Conservation (phyloP, 371 early-diverging fungal species). For the Mortierella sp. region DNA sequence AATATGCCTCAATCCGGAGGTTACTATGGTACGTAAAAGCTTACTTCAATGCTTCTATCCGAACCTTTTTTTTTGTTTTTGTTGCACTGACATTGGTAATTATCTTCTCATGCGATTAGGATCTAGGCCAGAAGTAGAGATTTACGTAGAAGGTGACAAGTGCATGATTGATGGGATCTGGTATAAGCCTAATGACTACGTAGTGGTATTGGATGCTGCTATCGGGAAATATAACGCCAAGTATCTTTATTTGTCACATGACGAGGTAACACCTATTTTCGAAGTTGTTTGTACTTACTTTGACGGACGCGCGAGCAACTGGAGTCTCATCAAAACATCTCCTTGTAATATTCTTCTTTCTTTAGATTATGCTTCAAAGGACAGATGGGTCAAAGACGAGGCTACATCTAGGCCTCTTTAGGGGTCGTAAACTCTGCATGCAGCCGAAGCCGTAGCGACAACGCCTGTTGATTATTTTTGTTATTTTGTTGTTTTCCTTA, state of each 20-base stretch:
- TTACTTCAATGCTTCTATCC: not conserved
- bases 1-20: slow-evolving; percentile 24
- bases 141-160: slow-evolving; percentile 46
- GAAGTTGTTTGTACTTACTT: not conserved
- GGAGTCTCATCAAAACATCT: not conserved
- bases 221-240: slow-evolving; percentile 54
- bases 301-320: not conserved
- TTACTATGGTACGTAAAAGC: slow-evolving; percentile 27
- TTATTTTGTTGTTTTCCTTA: not conserved
- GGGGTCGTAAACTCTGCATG: slow-evolving; percentile 48
- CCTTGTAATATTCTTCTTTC: not conserved
- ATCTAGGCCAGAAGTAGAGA: slow-evolving; percentile 40
- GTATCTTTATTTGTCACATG: slow-evolving; percentile 33
- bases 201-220: slow-evolving; percentile 48
- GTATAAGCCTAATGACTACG: slow-evolving; percentile 47
- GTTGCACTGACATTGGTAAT: not conserved
- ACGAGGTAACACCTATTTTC: slow-evolving; percentile 32
- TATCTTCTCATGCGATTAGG: not conserved
- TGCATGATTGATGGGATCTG: slow-evolving; percentile 55
- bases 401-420: slow-evolving; percentile 40
- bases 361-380: slow-evolving; percentile 48
- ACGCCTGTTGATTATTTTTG: not conserved
- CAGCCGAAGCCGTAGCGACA: slow-evolving; percentile 40
- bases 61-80: not conserved
- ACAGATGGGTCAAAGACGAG: slow-evolving; percentile 52